Evolutionary conservation across 2,329 filamentous ascomycete genomes (phyloP), one percentile per base, ranked within the genome.

Genomic region (Corinectria fuckeliana): DNA sequence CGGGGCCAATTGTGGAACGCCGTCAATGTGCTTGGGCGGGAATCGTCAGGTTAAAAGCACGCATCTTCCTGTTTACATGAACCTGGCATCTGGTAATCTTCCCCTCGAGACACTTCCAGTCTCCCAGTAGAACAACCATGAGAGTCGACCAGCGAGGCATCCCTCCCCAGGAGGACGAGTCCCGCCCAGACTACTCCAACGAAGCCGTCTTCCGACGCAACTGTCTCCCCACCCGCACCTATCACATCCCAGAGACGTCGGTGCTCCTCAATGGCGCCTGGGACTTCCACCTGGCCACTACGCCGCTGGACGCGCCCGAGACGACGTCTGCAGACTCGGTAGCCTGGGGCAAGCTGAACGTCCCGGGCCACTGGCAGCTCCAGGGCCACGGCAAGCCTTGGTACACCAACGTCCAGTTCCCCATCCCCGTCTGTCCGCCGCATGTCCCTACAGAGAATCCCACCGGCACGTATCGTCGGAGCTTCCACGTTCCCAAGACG

Each of bases 341-440:
- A 85, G 60, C 63, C 36, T 72, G 69, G 71, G 75, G 51, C 65
- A 86, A 84, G 80, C 74, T 76, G 18, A 76, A 81, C 10, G 88
- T 91, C 0, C 88, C 88, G 0, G 86, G 86, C 3, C 85, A 88
- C 69, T 91, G 89, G 89, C 88, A 91, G 73, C 76, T 90, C 4
- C 86, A 91, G 73, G 88, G 88, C 23, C 85, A 87, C 68, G 88
- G 88, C 11, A 73, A 78, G 50, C 89, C 89, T 0, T 86, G 88
- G 63, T 91, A 91, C 69, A 91, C 88, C 9, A 91, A 91, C 64
- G 80, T 88, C 23, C 80, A 85, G 50, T 91, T 82, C 60, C 88
- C 87, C 0, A 87, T 91, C 57, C 87, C 87, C 0, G 85, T 88
- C 2, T 82, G 84, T 59, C 88, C 89, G 14, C 89, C 89, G 0